A percentile compares a stretch with the other conserved stretches of the same genome.
Evolutionary conservation across 1,284 basidiomycete genomes (phyloP).

Genomic region (Porodaedalea pini): DNA sequence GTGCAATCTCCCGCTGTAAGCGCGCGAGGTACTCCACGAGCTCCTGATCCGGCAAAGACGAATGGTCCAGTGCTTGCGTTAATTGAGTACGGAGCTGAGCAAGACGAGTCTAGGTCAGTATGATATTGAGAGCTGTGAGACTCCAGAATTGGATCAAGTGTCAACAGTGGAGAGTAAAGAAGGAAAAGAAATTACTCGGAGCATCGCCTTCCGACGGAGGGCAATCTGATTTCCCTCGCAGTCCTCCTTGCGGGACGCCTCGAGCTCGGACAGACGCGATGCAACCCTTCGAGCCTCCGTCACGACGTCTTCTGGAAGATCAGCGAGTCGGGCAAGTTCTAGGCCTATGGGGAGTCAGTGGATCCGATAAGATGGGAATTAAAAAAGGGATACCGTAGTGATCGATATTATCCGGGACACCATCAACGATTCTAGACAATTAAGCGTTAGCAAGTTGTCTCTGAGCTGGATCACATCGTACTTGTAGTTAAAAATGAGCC

Average conservation of each 20-base stretch:
- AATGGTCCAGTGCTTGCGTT: constrained; percentile 63
- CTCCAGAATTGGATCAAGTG: constrained; percentile 9
- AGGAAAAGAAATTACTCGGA: constrained; percentile 47
- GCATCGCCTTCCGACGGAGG: constrained; percentile 60
- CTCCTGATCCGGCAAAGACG: constrained; percentile 64
- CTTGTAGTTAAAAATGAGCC: constrained; percentile 80
- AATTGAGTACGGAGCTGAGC: constrained; percentile 67
- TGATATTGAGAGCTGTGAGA: background rate
- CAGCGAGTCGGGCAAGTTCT: constrained; percentile 79
- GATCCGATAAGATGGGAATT: background rate
- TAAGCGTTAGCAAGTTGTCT: background rate
- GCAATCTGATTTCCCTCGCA: constrained; percentile 60
- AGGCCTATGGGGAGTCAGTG: constrained; percentile 50
- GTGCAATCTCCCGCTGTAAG: constrained; percentile 66
- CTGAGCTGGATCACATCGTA: constrained; percentile 30
- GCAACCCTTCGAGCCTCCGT: constrained; percentile 61
- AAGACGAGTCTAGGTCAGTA: constrained; percentile 25
- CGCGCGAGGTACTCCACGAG: constrained; percentile 58
- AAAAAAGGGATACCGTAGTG: constrained; percentile 56
- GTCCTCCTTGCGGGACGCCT: constrained; percentile 53
- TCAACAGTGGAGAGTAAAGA: constrained; percentile 16
- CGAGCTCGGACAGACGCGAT: constrained; percentile 52
- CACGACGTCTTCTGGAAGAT: constrained; percentile 70
- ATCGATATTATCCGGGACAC: constrained; percentile 49
- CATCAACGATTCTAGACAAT: constrained; percentile 65